phyloP scores from a whole-genome alignment of 352 stramenopile species.

The Phytophthora pinifolia region DNA sequence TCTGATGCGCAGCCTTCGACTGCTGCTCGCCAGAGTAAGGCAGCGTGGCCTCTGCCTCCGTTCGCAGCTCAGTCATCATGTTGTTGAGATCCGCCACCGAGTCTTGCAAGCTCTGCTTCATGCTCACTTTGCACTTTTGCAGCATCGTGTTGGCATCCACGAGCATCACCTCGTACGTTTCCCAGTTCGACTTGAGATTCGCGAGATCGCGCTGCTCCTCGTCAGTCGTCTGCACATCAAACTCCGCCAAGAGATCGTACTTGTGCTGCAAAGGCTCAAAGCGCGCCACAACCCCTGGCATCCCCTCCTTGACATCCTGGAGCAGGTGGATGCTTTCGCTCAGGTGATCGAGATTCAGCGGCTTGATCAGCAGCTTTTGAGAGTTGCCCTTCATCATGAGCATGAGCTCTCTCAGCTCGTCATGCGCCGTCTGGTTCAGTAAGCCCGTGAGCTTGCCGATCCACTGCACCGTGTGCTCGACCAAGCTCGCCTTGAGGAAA shows the following conservation, averaged over 20 bases:
- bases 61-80: conserved; percentile 80
- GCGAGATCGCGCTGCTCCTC: conserved; percentile 79
- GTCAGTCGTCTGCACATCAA: conserved; percentile 88
- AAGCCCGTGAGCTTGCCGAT: conserved; percentile 92
- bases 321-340: conserved; percentile 90
- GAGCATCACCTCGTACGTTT: conserved; percentile 85
- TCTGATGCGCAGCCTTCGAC: conserved; percentile 50
- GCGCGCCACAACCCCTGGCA: conserved; percentile 60
- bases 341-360: conserved; percentile 89
- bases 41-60: conserved; percentile 71
- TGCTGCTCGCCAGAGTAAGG: conserved; percentile 73
- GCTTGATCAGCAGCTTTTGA: conserved; percentile 80
- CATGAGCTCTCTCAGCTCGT: conserved; percentile 87
- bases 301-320: conserved; percentile 85
- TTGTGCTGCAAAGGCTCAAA: conserved; percentile 88
- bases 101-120: conserved; percentile 95
- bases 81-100: conserved; percentile 85
- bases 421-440: conserved; percentile 90
- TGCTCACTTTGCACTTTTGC: conserved; percentile 93
- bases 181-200: conserved; percentile 77
- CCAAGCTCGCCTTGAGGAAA: conserved; percentile 89
- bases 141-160: conserved; percentile 88
- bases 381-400: conserved; percentile 90
- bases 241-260: conserved; percentile 86
- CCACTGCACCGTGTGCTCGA: conserved; percentile 93